phyloP scores from a whole-genome alignment of 768 basidiomycete species.

The Lactifluus subvellereus region DNA sequence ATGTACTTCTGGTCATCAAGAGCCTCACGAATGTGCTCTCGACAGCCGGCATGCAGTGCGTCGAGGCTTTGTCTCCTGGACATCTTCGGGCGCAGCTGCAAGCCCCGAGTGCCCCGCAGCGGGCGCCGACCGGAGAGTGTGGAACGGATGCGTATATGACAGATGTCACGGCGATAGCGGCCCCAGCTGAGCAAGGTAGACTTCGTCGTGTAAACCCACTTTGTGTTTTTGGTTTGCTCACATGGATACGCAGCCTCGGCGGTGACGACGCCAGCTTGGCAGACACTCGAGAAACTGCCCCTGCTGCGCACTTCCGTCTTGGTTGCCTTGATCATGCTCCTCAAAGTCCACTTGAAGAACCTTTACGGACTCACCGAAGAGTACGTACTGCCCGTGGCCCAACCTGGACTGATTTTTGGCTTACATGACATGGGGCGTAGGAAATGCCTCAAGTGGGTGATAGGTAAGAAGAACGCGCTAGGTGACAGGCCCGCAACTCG shows the following conservation, averaged over 20 bases:
- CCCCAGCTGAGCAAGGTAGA: slow-evolving; percentile 1
- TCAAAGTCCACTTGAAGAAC: slow-evolving; percentile 80
- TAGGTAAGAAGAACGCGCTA: slow-evolving; percentile 83
- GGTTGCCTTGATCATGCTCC: slow-evolving; percentile 77
- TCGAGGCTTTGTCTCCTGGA: slow-evolving; percentile 66
- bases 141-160: neutral
- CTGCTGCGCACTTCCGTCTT: slow-evolving; percentile 66
- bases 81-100: slow-evolving; percentile 62
- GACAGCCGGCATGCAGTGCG: slow-evolving; percentile 74
- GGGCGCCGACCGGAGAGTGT: neutral
- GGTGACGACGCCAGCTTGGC: slow-evolving; percentile 12
- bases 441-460: slow-evolving; percentile 84
- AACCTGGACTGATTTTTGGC: neutral
- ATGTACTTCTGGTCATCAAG: slow-evolving; percentile 80
- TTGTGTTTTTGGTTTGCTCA: neutral
- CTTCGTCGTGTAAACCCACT: neutral
- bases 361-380: slow-evolving; percentile 88
- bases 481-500: slow-evolving; percentile 78
- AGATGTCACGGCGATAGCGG: neutral
- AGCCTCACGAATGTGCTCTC: slow-evolving; percentile 70
- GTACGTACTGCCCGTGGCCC: slow-evolving; percentile 43
- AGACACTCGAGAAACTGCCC: slow-evolving; percentile 24
- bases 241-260: neutral
- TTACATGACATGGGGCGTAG: slow-evolving; percentile 36
- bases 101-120: slow-evolving; percentile 23